Percentiles rank a stretch among this genome's conserved stretches.
phyloP scores from a whole-genome alignment of 1,139 yeast genomes.

The Eremothecium coryli region DNA sequence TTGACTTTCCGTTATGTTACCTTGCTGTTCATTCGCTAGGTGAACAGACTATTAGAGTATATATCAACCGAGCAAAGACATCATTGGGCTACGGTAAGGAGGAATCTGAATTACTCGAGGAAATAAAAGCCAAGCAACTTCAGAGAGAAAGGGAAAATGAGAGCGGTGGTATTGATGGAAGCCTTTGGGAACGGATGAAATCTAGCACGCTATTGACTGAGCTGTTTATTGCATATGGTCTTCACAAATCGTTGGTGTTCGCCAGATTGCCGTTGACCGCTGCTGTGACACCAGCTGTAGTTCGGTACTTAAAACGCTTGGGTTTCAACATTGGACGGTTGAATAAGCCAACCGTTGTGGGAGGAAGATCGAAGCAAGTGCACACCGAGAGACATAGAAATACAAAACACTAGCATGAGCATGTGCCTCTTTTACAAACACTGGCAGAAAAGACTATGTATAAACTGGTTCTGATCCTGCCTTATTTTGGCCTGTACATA shows the following conservation, averaged over 20 bases:
- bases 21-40: constrained; percentile 78
- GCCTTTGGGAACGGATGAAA: constrained; percentile 22
- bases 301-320: constrained; percentile 54
- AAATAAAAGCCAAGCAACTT: constrained; percentile 19
- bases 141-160: constrained; percentile 15
- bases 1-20: constrained; percentile 82
- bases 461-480: too few species aligned
- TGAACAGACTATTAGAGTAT: constrained; percentile 61
- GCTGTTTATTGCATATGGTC: constrained; percentile 82
- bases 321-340: constrained; percentile 69
- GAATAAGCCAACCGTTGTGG: constrained; percentile 27
- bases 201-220: constrained; percentile 50
- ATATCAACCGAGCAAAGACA: constrained; percentile 53
- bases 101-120: constrained; percentile 26
- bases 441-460: too few species aligned
- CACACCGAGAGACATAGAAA: too few species aligned
- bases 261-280: constrained; percentile 85
- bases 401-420: too few species aligned
- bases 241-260: constrained; percentile 75
- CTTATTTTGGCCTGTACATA: too few species aligned
- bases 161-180: constrained; percentile 14
- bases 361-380: too few species aligned
- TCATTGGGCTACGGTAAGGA: constrained; percentile 50
- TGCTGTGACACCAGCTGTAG: constrained; percentile 81
- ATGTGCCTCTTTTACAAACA: too few species aligned